phyloP scores from a whole-genome alignment of 345 rosid genomes.

The Heritiera fomes region DNA sequence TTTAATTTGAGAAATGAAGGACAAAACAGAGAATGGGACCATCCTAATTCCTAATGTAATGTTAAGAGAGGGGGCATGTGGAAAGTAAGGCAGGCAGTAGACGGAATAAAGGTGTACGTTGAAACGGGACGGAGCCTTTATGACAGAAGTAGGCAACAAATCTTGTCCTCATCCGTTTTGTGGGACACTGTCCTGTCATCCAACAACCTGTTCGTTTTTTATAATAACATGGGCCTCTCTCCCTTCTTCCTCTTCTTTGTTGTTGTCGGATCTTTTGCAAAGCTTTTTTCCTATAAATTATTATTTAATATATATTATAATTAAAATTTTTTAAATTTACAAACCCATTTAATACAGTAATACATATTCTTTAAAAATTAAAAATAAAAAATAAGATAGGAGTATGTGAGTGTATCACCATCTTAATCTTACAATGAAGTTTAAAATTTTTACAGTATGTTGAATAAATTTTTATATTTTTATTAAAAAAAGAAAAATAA shows the following conservation, averaged over 20 bases:
- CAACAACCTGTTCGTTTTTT: conserved; percentile 19
- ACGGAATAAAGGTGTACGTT: background rate
- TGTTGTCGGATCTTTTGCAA: background rate
- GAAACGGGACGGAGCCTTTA: conserved; percentile 10
- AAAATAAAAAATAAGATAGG: too few relatives aligned
- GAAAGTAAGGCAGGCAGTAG: too few relatives aligned
- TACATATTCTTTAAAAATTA: too few relatives aligned
- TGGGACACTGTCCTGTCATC: conserved; percentile 15
- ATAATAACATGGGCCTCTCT: background rate
- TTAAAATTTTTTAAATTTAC: too few relatives aligned
- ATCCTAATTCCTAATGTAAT: background rate
- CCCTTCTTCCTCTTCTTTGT: too few relatives aligned
- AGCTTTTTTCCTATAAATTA: background rate
- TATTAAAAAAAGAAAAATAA: too few relatives aligned
- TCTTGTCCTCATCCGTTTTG: conserved; percentile 17
- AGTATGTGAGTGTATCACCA: too few relatives aligned
- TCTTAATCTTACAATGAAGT: too few relatives aligned
- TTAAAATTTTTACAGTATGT: too few relatives aligned
- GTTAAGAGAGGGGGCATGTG: background rate
- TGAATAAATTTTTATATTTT: too few relatives aligned
- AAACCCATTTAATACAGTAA: too few relatives aligned
- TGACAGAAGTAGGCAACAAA: background rate
- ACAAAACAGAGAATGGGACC: background rate
- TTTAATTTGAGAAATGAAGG: background rate
- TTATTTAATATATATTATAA: too few relatives aligned